These are phyloP conservation scores for Talaromyces ruber DNA, from an alignment of 495 filamentous ascomycete species.

Conservation along the genomic window DNA sequence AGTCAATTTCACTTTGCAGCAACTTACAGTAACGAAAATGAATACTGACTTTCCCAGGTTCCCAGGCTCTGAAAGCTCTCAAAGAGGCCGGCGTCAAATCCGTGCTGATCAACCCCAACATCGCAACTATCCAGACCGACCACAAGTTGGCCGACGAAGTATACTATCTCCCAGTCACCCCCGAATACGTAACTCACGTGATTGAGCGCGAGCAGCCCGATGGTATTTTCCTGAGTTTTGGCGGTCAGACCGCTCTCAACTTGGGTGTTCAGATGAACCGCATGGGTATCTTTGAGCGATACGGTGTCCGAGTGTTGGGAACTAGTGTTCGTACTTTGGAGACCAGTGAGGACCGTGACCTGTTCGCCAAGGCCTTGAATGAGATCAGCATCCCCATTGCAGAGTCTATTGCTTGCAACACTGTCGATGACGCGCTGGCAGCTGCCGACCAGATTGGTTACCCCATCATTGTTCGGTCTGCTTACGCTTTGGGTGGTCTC, in stretches of 20 bases:
- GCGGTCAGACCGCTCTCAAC: constrained; percentile 93
- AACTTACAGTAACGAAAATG: too few species aligned
- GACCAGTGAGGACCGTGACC: constrained; percentile 89
- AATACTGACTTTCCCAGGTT: constrained; percentile 49
- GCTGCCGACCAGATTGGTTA: constrained; percentile 85
- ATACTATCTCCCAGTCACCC: constrained; percentile 95
- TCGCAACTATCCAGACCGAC: constrained; percentile 96
- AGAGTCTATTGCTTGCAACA: constrained; percentile 84
- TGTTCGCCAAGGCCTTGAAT: constrained; percentile 83
- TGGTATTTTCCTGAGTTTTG: constrained; percentile 93
- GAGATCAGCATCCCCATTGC: constrained; percentile 98
- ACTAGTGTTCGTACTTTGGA: constrained; percentile 91
- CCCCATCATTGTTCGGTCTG: constrained; percentile 94
- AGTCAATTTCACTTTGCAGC: not conserved
- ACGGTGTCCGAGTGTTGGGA: constrained; percentile 88
- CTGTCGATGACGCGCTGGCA: constrained; percentile 81
- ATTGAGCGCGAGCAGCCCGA: constrained; percentile 88
- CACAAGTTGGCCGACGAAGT: constrained; percentile 97
- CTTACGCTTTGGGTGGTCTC: constrained; percentile 90
- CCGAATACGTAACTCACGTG: constrained; percentile 95
- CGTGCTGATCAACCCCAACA: constrained; percentile 96
- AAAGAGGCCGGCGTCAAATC: constrained; percentile 94
- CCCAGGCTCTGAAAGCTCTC: constrained; percentile 92
- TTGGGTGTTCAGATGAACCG: constrained; percentile 95
- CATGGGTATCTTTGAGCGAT: constrained; percentile 90